phyloP scores from a whole-genome alignment of 257 asterid species.

The Jasminum sambac region DNA sequence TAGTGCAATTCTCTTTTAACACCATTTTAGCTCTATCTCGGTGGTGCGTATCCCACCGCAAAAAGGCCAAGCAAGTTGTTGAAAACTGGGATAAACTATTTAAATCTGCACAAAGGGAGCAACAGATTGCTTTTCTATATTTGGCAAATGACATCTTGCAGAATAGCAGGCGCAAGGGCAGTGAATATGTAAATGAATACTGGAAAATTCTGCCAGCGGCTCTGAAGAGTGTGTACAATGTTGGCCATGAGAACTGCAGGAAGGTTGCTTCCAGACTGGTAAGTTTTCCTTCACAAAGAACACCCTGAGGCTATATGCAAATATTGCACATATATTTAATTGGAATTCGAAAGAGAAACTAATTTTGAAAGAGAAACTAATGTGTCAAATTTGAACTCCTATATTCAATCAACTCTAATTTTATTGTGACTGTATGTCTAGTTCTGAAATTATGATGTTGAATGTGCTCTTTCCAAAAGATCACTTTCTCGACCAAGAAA shows the following conservation, averaged over 20 bases:
- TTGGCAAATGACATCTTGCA: constrained; percentile 93
- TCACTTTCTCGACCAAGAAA: not conserved
- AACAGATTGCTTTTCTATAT: constrained; percentile 75
- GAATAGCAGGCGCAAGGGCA: constrained; percentile 95
- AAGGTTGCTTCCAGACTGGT: constrained; percentile 92
- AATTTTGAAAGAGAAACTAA: constrained; percentile 18
- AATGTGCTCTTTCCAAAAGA: constrained; percentile 1
- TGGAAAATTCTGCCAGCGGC: constrained; percentile 91
- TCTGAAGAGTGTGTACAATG: constrained; percentile 62
- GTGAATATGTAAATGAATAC: constrained; percentile 91
- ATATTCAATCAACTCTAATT: not conserved
- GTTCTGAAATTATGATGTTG: constrained; percentile 13
- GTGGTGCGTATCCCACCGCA: constrained; percentile 84
- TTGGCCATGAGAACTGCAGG: constrained; percentile 64
- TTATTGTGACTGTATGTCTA: not conserved
- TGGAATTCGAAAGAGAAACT: constrained; percentile 19
- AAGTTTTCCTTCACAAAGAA: constrained; percentile 23
- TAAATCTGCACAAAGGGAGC: constrained; percentile 73
- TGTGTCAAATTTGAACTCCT: not conserved
- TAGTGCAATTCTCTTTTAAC: constrained; percentile 46
- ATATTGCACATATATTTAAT: constrained; percentile 12
- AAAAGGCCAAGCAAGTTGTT: constrained; percentile 85
- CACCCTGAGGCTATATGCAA: not conserved
- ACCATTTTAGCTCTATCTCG: constrained; percentile 71
- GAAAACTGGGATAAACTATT: constrained; percentile 85